Conservation (phyloP, 148 eudicot genomes). For the Bassia scoparia region DNA sequence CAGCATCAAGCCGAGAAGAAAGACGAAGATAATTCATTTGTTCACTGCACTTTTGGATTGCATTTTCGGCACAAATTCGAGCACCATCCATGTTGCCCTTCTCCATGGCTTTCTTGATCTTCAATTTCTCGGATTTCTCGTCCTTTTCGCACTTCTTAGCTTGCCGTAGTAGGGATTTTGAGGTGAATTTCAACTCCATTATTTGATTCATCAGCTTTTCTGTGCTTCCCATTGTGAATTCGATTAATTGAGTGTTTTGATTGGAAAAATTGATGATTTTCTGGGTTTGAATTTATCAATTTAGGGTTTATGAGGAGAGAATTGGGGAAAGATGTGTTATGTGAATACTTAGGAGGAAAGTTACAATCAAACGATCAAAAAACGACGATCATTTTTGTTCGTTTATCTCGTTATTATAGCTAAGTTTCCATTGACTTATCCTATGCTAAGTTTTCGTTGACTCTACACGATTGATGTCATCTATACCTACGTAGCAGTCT, state of each 20-base stretch:
- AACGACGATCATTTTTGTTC: too few relatives aligned
- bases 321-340: not conserved
- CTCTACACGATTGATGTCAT: too few relatives aligned
- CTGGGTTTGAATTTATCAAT: too few relatives aligned
- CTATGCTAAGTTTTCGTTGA: too few relatives aligned
- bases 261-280: not conserved
- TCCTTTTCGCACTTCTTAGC: constrained; percentile 42
- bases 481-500: too few relatives aligned
- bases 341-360: too few relatives aligned
- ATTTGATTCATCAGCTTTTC: constrained; percentile 70
- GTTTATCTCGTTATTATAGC: too few relatives aligned
- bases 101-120: constrained; percentile 35
- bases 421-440: too few relatives aligned
- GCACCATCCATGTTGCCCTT: constrained; percentile 37
- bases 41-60: constrained; percentile 31
- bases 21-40: constrained; percentile 37
- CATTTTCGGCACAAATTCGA: constrained; percentile 33
- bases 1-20: constrained; percentile 30
- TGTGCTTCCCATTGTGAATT: constrained; percentile 34
- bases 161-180: constrained; percentile 53
- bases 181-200: constrained; percentile 66
- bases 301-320: not conserved
- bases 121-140: constrained; percentile 29
- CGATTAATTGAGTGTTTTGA: not conserved
- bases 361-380: too few relatives aligned